Base-by-base conservation (phyloP, 805 yeast species). In the Metschnikowia kofuensis region DNA sequence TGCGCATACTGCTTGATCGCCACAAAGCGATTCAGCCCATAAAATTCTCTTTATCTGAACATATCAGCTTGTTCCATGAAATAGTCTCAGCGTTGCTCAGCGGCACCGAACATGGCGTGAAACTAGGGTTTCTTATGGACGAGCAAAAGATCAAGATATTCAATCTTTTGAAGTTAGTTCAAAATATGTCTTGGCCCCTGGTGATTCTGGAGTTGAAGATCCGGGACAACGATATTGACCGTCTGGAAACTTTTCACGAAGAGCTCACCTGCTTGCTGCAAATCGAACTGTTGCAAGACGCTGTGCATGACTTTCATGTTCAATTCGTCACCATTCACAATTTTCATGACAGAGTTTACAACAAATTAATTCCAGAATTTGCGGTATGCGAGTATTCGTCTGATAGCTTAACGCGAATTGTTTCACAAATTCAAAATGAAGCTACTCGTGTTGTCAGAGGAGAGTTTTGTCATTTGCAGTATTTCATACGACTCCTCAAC, bases 21-120 rank as follows among this genome's bases (percentile, higher is more conserved):
- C 70, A 83, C 2, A 71, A 78, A 47, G 67, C 72, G 30, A 58
- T 85, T 0, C 76, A 82, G 44, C 89, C 91, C 0, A 75, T 76
- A 52, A 84, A 87, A 0, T 66, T 75, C 4, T 68, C 76, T 9
- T 51, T 89, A 7, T 61, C 66, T 6, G 91, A 86, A 49, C 74
- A 80, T 7, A 44, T 85, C 3, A 60, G 62, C 7, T 65, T 74
- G 1, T 68, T 83, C 44, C 61, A 69, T 42, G 53, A 62, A 1
- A 50, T 72, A 0, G 50, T 70, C 13, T 26, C 47, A 1, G 34
- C 35, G 5, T 63, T 61, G 7, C 56, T 64, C 29, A 35, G 44
- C 0, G 55, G 59, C 0, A 56, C 74, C n/a, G 70, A 63, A 0
- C 58, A 64, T 6, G 69, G 79, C 0, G 67, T 68, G 6, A 77